These are phyloP conservation scores for Stropharia rugosoannulata DNA, from an alignment of 768 basidiomycete genomes.

Conservation along the genomic window DNA sequence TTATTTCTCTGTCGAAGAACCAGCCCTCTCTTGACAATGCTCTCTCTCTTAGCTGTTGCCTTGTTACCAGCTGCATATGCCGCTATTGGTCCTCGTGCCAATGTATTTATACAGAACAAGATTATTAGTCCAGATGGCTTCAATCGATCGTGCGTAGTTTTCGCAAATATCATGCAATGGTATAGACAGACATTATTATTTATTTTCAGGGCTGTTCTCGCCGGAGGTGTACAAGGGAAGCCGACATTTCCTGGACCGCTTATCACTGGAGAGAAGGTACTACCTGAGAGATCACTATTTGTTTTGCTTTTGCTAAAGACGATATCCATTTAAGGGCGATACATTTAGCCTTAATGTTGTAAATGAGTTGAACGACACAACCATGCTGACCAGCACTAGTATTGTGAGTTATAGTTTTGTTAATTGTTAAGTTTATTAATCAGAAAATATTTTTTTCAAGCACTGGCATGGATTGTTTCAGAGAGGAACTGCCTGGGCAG, in stretches of 20 bases:
- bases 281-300: not conserved
- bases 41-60: not conserved
- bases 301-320: not conserved
- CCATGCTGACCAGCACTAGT: conserved; percentile 47
- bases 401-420: conserved; percentile 34
- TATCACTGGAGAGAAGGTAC: not conserved
- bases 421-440: not conserved
- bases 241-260: not conserved
- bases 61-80: not conserved
- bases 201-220: conserved; percentile 3
- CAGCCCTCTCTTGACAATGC: not conserved
- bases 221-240: not conserved
- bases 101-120: conserved; percentile 10
- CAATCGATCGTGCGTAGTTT: conserved; percentile 7
- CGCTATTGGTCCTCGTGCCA: conserved; percentile 7
- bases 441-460: conserved; percentile 21
- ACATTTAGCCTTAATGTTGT: conserved; percentile 44
- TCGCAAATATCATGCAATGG: not conserved
- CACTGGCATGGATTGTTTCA: conserved; percentile 44
- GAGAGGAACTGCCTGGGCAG: conserved; percentile 32
- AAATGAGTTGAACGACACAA: conserved; percentile 40
- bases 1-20: too few species aligned
- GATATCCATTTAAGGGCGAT: conserved; percentile 25
- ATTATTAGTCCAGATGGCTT: conserved; percentile 12
- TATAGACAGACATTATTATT: not conserved